phyloP scores from a whole-genome alignment of 2,329 filamentous ascomycete genomes.

The Fonsecaea pugnacius region DNA sequence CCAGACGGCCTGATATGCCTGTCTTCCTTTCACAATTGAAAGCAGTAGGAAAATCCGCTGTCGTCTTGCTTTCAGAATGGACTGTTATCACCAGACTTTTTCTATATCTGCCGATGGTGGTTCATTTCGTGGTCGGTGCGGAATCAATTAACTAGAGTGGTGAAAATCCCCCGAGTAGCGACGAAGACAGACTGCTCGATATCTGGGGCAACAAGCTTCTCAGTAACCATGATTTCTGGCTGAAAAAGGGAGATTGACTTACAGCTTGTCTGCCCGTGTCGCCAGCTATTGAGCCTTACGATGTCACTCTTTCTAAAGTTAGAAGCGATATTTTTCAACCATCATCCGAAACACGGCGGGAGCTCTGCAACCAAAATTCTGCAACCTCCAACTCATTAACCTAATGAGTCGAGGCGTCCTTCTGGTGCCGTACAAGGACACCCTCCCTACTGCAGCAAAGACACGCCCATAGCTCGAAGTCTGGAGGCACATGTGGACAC shows the following conservation, averaged over 20 bases:
- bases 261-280: slow-evolving; percentile 3
- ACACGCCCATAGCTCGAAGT: neutral
- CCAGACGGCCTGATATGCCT: slow-evolving; percentile 9
- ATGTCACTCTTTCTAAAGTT: neutral
- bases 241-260: slow-evolving; percentile 1
- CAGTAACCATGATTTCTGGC: slow-evolving; percentile 3
- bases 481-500: slow-evolving; percentile 3
- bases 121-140: slow-evolving; percentile 4
- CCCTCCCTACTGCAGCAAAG: slow-evolving; percentile 1
- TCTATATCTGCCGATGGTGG: slow-evolving; percentile 4
- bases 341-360: slow-evolving; percentile 8
- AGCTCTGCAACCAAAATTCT: slow-evolving; percentile 7
- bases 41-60: slow-evolving; percentile 6
- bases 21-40: neutral
- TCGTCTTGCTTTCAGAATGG: slow-evolving; percentile 1
- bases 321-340: slow-evolving; percentile 1
- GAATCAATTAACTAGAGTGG: slow-evolving; percentile 3
- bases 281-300: slow-evolving; percentile 1
- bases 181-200: neutral
- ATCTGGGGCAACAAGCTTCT: neutral
- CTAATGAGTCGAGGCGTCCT: neutral
- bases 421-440: neutral
- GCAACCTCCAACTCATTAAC: slow-evolving; percentile 9
- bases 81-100: slow-evolving; percentile 8
- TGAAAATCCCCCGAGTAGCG: slow-evolving; percentile 5